Conservation (phyloP, 2,329 filamentous ascomycete species). For the Cytospora piceae region DNA sequence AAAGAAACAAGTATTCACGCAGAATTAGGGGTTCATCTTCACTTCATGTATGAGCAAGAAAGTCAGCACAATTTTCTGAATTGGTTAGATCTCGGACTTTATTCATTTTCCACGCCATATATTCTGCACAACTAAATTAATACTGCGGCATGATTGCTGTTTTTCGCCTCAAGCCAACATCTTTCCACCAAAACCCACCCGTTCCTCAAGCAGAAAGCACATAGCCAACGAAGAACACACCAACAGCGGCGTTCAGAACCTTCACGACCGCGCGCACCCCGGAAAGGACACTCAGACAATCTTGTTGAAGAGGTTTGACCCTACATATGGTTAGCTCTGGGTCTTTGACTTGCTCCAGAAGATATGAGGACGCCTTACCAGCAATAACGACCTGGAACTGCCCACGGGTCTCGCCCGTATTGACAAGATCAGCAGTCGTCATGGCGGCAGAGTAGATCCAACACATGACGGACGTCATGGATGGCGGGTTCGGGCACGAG, state of each 20-base stretch:
- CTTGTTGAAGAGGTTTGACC: neutral
- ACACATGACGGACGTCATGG: constrained; percentile 17
- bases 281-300: neutral
- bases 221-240: neutral
- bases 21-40: neutral
- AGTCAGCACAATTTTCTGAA: too few relatives aligned
- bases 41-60: too few relatives aligned
- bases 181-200: neutral
- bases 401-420: constrained; percentile 11
- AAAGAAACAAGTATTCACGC: neutral
- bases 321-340: neutral
- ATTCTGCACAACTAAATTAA: neutral
- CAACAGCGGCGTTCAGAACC: neutral
- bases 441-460: constrained; percentile 2
- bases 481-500: constrained; percentile 2
- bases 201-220: neutral
- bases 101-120: neutral
- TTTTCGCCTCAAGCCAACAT: neutral
- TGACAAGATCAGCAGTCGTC: neutral
- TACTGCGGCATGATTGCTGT: neutral
- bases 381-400: constrained; percentile 15
- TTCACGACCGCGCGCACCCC: neutral
- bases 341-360: neutral
- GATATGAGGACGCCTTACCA: constrained; percentile 2
- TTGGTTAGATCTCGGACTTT: neutral